Evolutionary conservation across 345 rosid genomes (phyloP).

Genomic region (Heritiera fomes): DNA sequence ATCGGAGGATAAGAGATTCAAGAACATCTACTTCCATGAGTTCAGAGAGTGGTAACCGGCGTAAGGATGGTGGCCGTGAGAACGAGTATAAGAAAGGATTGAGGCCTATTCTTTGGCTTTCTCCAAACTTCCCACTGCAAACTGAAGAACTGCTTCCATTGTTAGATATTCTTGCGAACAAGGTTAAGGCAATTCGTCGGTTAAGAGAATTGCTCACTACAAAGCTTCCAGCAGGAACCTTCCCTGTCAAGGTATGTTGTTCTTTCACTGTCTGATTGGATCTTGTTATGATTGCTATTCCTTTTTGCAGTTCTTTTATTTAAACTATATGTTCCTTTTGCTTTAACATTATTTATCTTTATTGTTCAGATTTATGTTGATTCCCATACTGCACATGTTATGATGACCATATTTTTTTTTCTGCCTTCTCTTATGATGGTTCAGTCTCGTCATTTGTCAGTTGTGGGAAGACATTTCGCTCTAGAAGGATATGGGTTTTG

Average conservation of each 20-base stretch:
- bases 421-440: not conserved
- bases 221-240: constrained; percentile 89
- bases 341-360: not conserved
- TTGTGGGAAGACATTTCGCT: not conserved
- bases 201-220: constrained; percentile 92
- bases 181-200: constrained; percentile 96
- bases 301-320: not conserved
- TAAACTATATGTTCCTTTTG: not conserved
- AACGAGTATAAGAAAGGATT: constrained; percentile 90
- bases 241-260: constrained; percentile 85
- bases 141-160: constrained; percentile 93
- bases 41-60: constrained; percentile 46
- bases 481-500: not conserved
- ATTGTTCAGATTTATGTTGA: constrained; percentile 4
- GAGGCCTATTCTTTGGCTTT: constrained; percentile 95
- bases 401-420: not conserved
- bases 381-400: not conserved
- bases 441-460: not conserved
- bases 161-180: constrained; percentile 96
- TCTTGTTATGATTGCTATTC: not conserved
- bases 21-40: constrained; percentile 48
- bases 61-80: constrained; percentile 67
- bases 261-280: constrained; percentile 8
- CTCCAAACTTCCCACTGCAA: constrained; percentile 77
- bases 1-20: constrained; percentile 58